Percentiles rank a stretch among this genome's conserved stretches.
Conservation (phyloP, 306 rosid species). For the Trifolium subterraneum region DNA sequence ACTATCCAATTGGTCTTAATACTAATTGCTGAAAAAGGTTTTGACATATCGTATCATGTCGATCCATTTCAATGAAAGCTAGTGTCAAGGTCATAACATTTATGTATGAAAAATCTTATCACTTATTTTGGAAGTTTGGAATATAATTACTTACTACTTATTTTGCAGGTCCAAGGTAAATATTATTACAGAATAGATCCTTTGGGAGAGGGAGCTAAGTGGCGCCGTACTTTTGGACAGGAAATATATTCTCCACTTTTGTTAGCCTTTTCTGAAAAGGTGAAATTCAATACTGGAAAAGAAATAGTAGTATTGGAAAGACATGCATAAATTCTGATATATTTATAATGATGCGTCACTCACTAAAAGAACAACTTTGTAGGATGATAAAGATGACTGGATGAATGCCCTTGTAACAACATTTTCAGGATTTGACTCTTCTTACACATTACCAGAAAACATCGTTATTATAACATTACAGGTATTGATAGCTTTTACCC, state of each 20-base stretch:
- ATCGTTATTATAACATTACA: conserved; percentile 70
- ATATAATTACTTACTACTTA: conserved; percentile 23
- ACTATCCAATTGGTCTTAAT: conserved; percentile 32
- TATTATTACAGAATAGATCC: conserved; percentile 78
- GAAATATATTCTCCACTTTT: conserved; percentile 96
- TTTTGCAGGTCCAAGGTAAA: conserved; percentile 82
- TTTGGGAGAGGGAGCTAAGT: conserved; percentile 85
- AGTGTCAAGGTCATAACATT: background rate
- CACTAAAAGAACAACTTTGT: conserved; percentile 41
- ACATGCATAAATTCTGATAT: conserved; percentile 12
- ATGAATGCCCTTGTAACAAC: conserved; percentile 57
- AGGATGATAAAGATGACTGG: conserved; percentile 73
- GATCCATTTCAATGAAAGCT: background rate
- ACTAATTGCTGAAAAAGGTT: conserved; percentile 22
- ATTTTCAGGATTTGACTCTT: conserved; percentile 64
- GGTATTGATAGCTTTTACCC: conserved; percentile 48
- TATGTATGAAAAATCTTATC: conserved; percentile 10
- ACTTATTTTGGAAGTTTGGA: background rate
- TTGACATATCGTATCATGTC: conserved; percentile 6
- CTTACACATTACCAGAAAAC: conserved; percentile 71
- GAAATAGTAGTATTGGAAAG: conserved; percentile 20
- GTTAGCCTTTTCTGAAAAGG: conserved; percentile 89
- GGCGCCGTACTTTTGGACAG: conserved; percentile 97
- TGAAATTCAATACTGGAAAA: conserved; percentile 43
- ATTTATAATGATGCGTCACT: conserved; percentile 19